phyloP scores from a whole-genome alignment of 2,329 filamentous ascomycete species.

The Seiridium unicorne region DNA sequence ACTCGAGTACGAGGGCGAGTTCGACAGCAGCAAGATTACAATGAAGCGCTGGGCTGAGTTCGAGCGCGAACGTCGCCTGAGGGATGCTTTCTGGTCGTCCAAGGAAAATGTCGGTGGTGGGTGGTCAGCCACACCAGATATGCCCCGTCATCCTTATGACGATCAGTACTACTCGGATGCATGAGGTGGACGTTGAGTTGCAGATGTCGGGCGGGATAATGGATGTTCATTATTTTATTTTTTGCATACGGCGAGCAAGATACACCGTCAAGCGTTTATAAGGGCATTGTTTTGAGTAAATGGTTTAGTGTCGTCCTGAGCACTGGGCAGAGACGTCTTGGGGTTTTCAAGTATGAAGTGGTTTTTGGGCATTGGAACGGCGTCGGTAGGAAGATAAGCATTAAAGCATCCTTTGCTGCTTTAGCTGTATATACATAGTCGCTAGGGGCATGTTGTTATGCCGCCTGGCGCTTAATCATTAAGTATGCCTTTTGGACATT shows the following conservation, averaged over 20 bases:
- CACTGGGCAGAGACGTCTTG: background rate
- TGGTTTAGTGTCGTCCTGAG: background rate
- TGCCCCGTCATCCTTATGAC: conserved; percentile 37
- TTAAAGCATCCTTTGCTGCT: background rate
- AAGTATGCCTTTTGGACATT: background rate
- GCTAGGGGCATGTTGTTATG: background rate
- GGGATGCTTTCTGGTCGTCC: conserved; percentile 50
- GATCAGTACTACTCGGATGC: conserved; percentile 57
- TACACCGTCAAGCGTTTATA: conserved; percentile 1
- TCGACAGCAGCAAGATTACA: conserved; percentile 97
- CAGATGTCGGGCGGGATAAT: no score
- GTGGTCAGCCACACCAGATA: conserved; percentile 40
- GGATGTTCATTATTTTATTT: background rate
- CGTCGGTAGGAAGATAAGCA: background rate
- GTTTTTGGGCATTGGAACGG: background rate
- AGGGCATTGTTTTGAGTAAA: background rate
- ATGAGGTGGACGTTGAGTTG: conserved; percentile 24
- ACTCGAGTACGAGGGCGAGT: conserved; percentile 89
- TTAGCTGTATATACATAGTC: background rate
- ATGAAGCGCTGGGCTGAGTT: conserved; percentile 99
- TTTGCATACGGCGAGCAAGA: background rate
- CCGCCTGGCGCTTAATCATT: background rate
- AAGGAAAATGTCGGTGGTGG: conserved; percentile 50
- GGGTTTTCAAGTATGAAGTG: conserved; percentile 1
- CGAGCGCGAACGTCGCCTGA: conserved; percentile 63